Evolutionary conservation across 768 basidiomycete genomes (phyloP), one percentile per base, ranked within the genome.

Genomic region (Suillus bovinus): DNA sequence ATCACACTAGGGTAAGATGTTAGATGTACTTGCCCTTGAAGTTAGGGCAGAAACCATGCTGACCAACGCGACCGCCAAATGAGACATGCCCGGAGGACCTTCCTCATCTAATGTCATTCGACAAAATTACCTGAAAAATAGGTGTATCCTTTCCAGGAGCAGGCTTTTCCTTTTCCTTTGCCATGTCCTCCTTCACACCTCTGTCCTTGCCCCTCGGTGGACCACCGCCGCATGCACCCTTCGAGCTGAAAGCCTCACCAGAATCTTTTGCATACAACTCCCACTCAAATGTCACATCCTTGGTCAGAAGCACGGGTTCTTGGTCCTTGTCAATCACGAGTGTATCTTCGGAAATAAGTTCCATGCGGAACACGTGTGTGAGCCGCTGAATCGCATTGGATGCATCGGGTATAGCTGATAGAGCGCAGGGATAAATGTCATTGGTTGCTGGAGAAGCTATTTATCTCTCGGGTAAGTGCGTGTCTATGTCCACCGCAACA

Each of bases 261-360:
- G 46, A 49, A n/a, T 64, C 60, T 42, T 64, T 61, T 13, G 56
- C 64, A 69, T 56, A 63, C 29, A 68, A 73, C 65, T 87, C 86
- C 89, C 89, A 91, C 69, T 83, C 79, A 67, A 91, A 90, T 1
- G 82, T 81, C 20, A 82, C 87, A 59, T 83, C 73, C n/a, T 76
- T 68, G 5, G 84, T 82, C 1, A 77, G 68, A 14, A 91, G 67
- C 4, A 86, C 89, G 46, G 74, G 71, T 56, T 80, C 73, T 60
- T 84, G 79, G 16, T 72, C 60, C 13, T 73, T 73, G 65, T 88
- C 79, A 47, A 87, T 76, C 11, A 65, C 59, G 54, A 85, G 72
- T 3, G 79, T 69, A 1, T 77, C 75, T 22, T 76, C 77, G 5
- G 72, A 74, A 61, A 82, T 78, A 13, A 80, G 71, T 67, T 88